A percentile compares a stretch with the other conserved stretches of the same genome.
Evolutionary conservation across 305 asterid genomes (phyloP).

Genomic region (Ilex paraguariensis): DNA sequence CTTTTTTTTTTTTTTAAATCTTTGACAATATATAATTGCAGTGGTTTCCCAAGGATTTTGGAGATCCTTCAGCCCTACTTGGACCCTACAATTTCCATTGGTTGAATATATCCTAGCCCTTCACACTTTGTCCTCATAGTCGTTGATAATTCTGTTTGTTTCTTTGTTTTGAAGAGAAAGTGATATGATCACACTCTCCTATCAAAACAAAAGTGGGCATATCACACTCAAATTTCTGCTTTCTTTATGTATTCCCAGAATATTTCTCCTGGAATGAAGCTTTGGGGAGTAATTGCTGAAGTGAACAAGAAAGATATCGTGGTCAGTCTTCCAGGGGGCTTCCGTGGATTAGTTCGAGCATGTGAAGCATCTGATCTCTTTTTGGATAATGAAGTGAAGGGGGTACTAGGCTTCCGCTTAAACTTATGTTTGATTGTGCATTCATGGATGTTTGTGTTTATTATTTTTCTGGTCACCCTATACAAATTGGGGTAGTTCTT

Average conservation of each 20-base stretch:
- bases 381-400: slow-evolving; percentile 28
- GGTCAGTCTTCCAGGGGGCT: slow-evolving; percentile 92
- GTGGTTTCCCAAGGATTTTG: too few species aligned
- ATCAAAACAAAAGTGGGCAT: not conserved
- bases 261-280: slow-evolving; percentile 85
- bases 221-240: not conserved
- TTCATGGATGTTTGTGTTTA: not conserved
- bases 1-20: too few species aligned
- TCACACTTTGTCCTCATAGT: too few species aligned
- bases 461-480: not conserved
- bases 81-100: not conserved
- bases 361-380: slow-evolving; percentile 73
- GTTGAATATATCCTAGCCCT: not conserved
- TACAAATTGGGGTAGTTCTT: slow-evolving; percentile 1
- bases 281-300: slow-evolving; percentile 94
- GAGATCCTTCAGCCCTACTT: too few species aligned
- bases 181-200: too few species aligned
- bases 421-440: not conserved
- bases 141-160: not conserved
- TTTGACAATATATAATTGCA: too few species aligned
- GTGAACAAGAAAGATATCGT: slow-evolving; percentile 86
- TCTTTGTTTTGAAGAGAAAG: not conserved
- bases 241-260: slow-evolving; percentile 48
- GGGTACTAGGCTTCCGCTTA: slow-evolving; percentile 29
- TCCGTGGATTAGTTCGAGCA: slow-evolving; percentile 86